Percentiles rank a stretch among this genome's conserved stretches.
These are phyloP conservation scores for Exophiala aquamarina DNA, from an alignment of 2,329 filamentous ascomycete species.

Conservation along the genomic window DNA sequence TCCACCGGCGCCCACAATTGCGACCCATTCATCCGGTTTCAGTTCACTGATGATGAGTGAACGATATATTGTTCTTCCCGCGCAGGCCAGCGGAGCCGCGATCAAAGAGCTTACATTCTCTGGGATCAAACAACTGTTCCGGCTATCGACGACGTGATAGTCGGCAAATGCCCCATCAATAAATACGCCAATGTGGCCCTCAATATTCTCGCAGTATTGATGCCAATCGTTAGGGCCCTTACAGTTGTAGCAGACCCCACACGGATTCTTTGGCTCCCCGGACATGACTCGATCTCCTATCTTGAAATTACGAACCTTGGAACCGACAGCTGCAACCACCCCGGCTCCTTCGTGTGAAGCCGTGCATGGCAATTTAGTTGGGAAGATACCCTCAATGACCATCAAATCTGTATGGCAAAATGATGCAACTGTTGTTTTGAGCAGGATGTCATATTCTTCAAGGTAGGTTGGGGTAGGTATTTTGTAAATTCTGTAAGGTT, in stretches of 20 bases:
- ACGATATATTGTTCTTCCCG: slow-evolving; percentile 54
- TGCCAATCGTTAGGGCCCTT: slow-evolving; percentile 42
- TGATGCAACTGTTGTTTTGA: slow-evolving; percentile 60
- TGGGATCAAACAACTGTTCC: slow-evolving; percentile 49
- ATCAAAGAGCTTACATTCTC: slow-evolving; percentile 49
- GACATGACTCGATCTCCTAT: slow-evolving; percentile 58
- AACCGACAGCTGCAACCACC: slow-evolving; percentile 52
- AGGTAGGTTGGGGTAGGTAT: slow-evolving; percentile 51
- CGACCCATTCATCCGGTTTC: slow-evolving; percentile 37
- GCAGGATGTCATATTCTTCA: slow-evolving; percentile 55
- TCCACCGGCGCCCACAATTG: slow-evolving; percentile 51
- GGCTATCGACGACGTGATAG: slow-evolving; percentile 53
- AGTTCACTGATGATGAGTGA: slow-evolving; percentile 45
- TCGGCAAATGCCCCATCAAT: slow-evolving; percentile 59
- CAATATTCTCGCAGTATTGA: slow-evolving; percentile 53
- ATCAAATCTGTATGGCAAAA: slow-evolving; percentile 64
- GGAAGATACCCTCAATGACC: slow-evolving; percentile 53
- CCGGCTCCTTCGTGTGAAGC: slow-evolving; percentile 60
- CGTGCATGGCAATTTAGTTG: slow-evolving; percentile 50
- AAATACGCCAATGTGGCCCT: slow-evolving; percentile 50
- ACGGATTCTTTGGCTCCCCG: slow-evolving; percentile 54
- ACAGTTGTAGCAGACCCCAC: slow-evolving; percentile 56
- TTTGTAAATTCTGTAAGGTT: slow-evolving; percentile 55
- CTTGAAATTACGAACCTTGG: slow-evolving; percentile 43
- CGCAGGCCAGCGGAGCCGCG: slow-evolving; percentile 59